A percentile compares a stretch with the other conserved stretches of the same genome.
Evolutionary conservation across 345 rosid genomes (phyloP).

Genomic region (Noccaea caerulescens): DNA sequence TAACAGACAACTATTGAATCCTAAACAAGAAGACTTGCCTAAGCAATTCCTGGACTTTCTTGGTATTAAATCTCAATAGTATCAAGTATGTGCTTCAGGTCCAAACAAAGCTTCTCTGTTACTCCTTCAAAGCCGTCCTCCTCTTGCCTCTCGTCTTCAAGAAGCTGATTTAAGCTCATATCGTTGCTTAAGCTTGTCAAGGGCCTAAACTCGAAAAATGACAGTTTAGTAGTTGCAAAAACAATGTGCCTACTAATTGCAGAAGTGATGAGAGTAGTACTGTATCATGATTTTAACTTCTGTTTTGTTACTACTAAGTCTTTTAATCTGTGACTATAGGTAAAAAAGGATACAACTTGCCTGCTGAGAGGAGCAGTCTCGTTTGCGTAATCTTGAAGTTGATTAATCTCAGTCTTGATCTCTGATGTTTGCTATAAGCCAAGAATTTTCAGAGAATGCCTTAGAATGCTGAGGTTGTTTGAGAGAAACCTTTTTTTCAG

Average conservation of each 20-base stretch:
- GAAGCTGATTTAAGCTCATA: neutral
- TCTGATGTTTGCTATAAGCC: neutral
- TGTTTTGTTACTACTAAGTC: slow-evolving; percentile 12
- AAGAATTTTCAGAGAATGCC: neutral
- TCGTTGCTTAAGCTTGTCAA: slow-evolving; percentile 3
- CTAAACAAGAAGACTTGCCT: slow-evolving; percentile 42
- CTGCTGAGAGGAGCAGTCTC: slow-evolving; percentile 24
- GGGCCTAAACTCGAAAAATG: neutral
- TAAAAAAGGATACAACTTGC: slow-evolving; percentile 29
- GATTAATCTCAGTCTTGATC: slow-evolving; percentile 1
- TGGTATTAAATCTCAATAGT: neutral
- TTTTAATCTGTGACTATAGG: neutral
- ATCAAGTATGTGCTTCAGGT: slow-evolving; percentile 18
- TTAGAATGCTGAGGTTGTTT: neutral
- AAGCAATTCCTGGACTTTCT: slow-evolving; percentile 10
- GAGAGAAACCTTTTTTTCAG: slow-evolving; percentile 4
- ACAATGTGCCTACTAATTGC: slow-evolving; percentile 1
- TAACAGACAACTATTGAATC: slow-evolving; percentile 14
- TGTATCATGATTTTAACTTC: neutral
- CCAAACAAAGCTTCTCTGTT: slow-evolving; percentile 8
- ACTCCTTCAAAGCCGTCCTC: neutral
- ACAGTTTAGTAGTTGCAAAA: neutral
- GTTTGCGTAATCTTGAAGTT: slow-evolving; percentile 5
- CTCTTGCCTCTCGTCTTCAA: slow-evolving; percentile 22
- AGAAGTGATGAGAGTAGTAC: neutral